Conservation (phyloP, 345 rosid genomes). For the Acer negundo region DNA sequence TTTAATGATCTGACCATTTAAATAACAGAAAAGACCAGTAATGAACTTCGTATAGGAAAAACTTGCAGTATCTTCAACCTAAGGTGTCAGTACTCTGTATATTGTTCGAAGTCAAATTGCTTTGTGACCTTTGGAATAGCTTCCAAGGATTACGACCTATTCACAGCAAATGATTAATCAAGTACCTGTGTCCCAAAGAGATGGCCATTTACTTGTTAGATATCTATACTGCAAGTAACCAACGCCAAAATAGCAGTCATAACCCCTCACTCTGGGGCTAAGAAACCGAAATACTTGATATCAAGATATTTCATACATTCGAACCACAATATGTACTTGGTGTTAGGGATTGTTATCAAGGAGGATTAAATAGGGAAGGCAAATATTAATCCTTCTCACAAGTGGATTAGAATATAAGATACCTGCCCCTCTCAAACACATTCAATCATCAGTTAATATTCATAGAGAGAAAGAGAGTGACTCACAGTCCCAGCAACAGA, state of each 20-base stretch:
- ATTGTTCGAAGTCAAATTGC: not conserved
- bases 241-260: not conserved
- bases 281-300: not conserved
- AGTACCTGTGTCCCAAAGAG: not conserved
- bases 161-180: not conserved
- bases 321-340: not conserved
- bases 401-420: not conserved
- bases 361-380: not conserved
- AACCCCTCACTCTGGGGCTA: not conserved
- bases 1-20: not conserved
- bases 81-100: not conserved
- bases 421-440: not conserved
- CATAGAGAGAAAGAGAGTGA: constrained; percentile 21
- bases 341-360: not conserved
- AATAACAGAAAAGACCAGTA: not conserved
- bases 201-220: not conserved
- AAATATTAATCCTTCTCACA: not conserved
- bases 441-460: not conserved
- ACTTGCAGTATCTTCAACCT: too few relatives aligned
- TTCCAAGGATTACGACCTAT: not conserved
- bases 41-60: not conserved
- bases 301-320: not conserved
- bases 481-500: constrained; percentile 98
- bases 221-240: not conserved
- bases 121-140: not conserved